These are phyloP conservation scores for Madurella mycetomatis DNA, from an alignment of 2,329 filamentous ascomycete species.

Conservation along the genomic window DNA sequence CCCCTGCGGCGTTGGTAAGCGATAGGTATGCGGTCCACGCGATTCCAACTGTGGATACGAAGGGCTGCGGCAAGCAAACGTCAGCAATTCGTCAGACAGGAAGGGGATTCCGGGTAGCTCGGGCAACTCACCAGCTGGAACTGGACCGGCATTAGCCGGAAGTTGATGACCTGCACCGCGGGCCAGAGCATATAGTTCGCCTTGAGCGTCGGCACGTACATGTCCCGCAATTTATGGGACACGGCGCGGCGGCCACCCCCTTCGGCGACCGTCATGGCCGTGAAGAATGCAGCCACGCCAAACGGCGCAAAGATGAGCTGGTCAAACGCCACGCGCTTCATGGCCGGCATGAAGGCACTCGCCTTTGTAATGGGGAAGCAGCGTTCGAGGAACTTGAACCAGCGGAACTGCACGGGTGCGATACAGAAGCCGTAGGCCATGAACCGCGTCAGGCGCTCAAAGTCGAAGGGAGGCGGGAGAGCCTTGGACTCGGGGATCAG, in stretches of 20 bases:
- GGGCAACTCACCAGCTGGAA: constrained; percentile 77
- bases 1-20: constrained; percentile 80
- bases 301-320: constrained; percentile 91
- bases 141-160: constrained; percentile 88
- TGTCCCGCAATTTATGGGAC: constrained; percentile 79
- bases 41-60: constrained; percentile 92
- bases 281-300: constrained; percentile 84
- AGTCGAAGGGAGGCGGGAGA: constrained; percentile 83
- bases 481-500: constrained; percentile 60
- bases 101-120: background rate
- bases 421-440: constrained; percentile 97
- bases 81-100: constrained; percentile 17
- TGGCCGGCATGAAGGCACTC: constrained; percentile 66
- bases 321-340: constrained; percentile 89
- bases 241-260: constrained; percentile 81
- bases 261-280: constrained; percentile 92
- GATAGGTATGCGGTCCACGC: constrained; percentile 97
- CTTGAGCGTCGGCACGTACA: constrained; percentile 90
- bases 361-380: constrained; percentile 81
- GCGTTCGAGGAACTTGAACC: constrained; percentile 81
- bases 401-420: constrained; percentile 91
- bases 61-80: constrained; percentile 58
- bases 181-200: constrained; percentile 97
- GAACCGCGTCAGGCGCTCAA: constrained; percentile 88
- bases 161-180: constrained; percentile 93